Evolutionary conservation across 2,329 filamentous ascomycete species (phyloP), one percentile per base, ranked within the genome.

Genomic region (Graphilbum fragrans): DNA sequence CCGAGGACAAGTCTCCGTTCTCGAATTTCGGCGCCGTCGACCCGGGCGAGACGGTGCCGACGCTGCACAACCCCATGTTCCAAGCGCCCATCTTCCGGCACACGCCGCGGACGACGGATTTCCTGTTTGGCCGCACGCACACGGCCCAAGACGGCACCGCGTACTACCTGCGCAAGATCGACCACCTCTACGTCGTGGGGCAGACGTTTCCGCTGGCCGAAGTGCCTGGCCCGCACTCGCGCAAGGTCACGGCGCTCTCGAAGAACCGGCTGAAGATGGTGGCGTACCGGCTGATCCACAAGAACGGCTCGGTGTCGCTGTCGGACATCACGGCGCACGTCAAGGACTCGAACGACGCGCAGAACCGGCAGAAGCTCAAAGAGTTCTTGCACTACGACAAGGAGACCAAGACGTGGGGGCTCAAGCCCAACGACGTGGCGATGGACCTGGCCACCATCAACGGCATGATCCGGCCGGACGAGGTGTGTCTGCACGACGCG

Each of bases 181-280:
- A 96, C 45, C 85, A 95, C 55, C 64, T 98, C 6, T 90, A 84
- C 54, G 81, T 86, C 17, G 92, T 94, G 20, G 92, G 92, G 7
- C 92, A 98, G 57, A 82, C 90, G 42, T 87, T 96, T 54, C 92
- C 92, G 1, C 86, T 85, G 0, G 78, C 90, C 23, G 88, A 96
- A 53, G 83, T 98, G 5, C 92, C 92, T 3, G 88, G 88, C 0
- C 90, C 88, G 3, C 88, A 96, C 57, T 93, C 87, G 31, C 75
- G 92, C 46, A 94, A 92, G 59, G 90, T 96, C 23, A 98, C 92
- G 0, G 94, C 93, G 43, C 87, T 90, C n/a, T 82, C 86, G 29
- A 98, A 98, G 67, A 94, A 92, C 60, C 79, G 92, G 29, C 80
- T 98, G 60, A 94, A 92, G 66, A 95, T 95, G 81, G 79, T 98